phyloP scores from a whole-genome alignment of 2,329 filamentous ascomycete genomes.

The Zasmidium citrigriseum region DNA sequence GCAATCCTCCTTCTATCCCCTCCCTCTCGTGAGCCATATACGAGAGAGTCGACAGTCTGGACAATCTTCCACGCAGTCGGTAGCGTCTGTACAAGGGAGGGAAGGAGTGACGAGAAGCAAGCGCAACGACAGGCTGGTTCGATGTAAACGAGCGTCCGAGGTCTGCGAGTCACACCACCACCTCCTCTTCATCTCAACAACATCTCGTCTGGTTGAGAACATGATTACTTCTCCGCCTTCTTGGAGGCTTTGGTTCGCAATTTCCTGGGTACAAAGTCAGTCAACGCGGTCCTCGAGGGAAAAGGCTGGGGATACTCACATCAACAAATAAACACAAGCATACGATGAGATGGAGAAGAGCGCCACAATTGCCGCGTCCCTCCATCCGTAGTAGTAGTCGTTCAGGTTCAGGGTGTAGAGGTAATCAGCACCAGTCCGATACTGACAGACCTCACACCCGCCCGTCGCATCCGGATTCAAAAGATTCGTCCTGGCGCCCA shows the following conservation, averaged over 20 bases:
- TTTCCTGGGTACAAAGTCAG: constrained; percentile 5
- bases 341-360: constrained; percentile 54
- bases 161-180: background rate
- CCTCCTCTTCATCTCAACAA: no score
- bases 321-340: constrained; percentile 49
- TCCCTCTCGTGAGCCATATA: no score
- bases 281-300: background rate
- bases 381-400: constrained; percentile 66
- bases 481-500: constrained; percentile 51
- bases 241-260: constrained; percentile 14
- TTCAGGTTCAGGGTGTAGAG: constrained; percentile 60
- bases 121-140: no score
- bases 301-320: constrained; percentile 33
- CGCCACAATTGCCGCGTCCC: constrained; percentile 62
- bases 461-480: constrained; percentile 60
- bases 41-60: no score
- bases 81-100: no score
- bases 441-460: constrained; percentile 64
- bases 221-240: constrained; percentile 9
- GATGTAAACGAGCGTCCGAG: no score
- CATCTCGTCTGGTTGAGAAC: no score
- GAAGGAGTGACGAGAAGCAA: no score
- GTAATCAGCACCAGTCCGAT: constrained; percentile 60
- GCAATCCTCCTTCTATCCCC: no score
- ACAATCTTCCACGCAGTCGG: no score